These are phyloP conservation scores for Russula sp. DNA, from an alignment of 768 basidiomycete species.

Conservation along the genomic window DNA sequence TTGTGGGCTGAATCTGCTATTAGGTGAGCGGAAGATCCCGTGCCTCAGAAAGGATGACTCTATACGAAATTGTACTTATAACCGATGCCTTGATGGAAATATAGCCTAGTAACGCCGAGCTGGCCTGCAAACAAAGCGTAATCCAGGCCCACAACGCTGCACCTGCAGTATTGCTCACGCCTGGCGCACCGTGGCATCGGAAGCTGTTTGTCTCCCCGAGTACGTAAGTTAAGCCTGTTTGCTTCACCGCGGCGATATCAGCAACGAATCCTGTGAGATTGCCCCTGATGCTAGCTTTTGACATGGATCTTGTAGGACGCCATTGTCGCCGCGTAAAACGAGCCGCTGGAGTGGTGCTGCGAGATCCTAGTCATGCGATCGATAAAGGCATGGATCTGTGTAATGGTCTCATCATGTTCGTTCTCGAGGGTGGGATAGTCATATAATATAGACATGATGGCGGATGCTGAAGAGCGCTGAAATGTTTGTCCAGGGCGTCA, in stretches of 20 bases:
- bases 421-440: too few relatives aligned
- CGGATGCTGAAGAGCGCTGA: too few relatives aligned
- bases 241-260: constrained; percentile 52
- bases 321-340: constrained; percentile 56
- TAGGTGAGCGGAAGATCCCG: background rate
- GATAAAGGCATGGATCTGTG: too few relatives aligned
- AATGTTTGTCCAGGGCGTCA: too few relatives aligned
- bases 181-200: constrained; percentile 45
- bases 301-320: constrained; percentile 60
- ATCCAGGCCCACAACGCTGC: constrained; percentile 68
- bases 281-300: constrained; percentile 50
- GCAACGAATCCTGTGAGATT: constrained; percentile 53
- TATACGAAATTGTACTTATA: constrained; percentile 66
- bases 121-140: constrained; percentile 59
- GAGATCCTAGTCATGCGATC: too few relatives aligned
- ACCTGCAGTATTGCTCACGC: constrained; percentile 67
- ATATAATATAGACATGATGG: too few relatives aligned
- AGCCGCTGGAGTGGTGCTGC: constrained; percentile 53
- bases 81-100: constrained; percentile 67
- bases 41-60: background rate
- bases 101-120: constrained; percentile 52
- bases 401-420: too few relatives aligned
- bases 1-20: constrained; percentile 58
- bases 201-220: constrained; percentile 44
- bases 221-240: constrained; percentile 51